phyloP scores from a whole-genome alignment of 2,329 filamentous ascomycete genomes.

The Colletotrichum lentis region DNA sequence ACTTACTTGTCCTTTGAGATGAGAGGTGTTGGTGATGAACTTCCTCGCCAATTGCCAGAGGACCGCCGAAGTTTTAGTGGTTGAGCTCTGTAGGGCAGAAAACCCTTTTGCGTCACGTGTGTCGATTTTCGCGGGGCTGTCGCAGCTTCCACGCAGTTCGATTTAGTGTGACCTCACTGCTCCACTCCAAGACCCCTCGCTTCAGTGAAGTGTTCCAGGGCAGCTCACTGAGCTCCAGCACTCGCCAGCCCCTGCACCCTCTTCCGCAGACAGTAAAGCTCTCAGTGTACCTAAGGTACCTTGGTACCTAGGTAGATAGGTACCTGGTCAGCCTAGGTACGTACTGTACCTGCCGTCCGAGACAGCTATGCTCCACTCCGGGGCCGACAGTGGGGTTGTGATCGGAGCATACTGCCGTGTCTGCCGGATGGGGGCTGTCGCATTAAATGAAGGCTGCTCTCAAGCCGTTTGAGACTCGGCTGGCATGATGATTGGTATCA shows the following conservation, averaged over 20 bases:
- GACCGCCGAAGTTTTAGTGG: constrained; percentile 35
- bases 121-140: constrained; percentile 1
- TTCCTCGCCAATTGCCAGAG: constrained; percentile 24
- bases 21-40: constrained; percentile 40
- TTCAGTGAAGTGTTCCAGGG: neutral
- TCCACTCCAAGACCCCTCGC: constrained; percentile 3
- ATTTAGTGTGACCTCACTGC: constrained; percentile 6
- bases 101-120: constrained; percentile 32
- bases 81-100: constrained; percentile 36
- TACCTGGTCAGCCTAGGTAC: neutral
- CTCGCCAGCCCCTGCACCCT: neutral
- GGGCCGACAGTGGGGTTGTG: neutral
- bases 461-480: neutral
- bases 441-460: neutral
- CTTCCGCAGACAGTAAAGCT: neutral
- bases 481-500: neutral
- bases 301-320: too few relatives aligned
- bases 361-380: neutral
- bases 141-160: neutral
- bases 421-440: neutral
- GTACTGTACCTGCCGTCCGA: neutral
- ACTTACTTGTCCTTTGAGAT: constrained; percentile 39
- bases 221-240: constrained; percentile 1
- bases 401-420: neutral
- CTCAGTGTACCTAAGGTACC: too few relatives aligned